Evolutionary conservation across 345 rosid species (phyloP), one percentile per base, ranked within the genome.

Genomic region (Gossypium turneri): DNA sequence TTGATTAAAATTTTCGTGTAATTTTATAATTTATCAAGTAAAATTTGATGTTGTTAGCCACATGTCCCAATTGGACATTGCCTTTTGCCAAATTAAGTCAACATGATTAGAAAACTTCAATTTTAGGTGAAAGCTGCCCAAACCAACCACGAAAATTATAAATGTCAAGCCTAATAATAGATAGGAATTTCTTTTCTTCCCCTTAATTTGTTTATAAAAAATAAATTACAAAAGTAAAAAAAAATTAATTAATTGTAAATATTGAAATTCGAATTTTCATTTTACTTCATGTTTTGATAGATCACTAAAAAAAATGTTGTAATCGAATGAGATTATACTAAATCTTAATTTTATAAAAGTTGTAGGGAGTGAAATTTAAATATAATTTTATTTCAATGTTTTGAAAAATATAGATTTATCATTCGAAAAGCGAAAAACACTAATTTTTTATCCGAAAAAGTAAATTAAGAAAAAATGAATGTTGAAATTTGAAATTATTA

Each of bases 51-150:
- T 24, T 63, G 27, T 17, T 9, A 20, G 52, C 68, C 74, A 75
- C 20, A 11, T 24, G 9, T 58, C 27, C 63, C 63, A 59, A 65
- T 25, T 15, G 0, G 15, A 72, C 48, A 71, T 2, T 50, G 57
- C 10, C 50, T 57, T 20, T 22, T 59, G 64, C 65, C 72, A 56
- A 67, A 63, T 76, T 25, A 24, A 76, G 64, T 73, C 20, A 70
- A 53, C 59, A 48, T 44, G 78, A 82, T 52, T 17, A n/a, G 56
- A 25, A 34, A 64, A 24, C 57, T 38, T 27, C 41, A 55, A 6
- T 45, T 34, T 15, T 10, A 41, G 67, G 53, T 66, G 82, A 67
- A 78, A 75, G 70, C 76, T 77, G 56, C 38, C 34, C 13, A 58
- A 58, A 58, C 38, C 63, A 58, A 67, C 81, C 69, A 20, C 45